phyloP scores from a whole-genome alignment of 768 basidiomycete species.

The Russula foetens region DNA sequence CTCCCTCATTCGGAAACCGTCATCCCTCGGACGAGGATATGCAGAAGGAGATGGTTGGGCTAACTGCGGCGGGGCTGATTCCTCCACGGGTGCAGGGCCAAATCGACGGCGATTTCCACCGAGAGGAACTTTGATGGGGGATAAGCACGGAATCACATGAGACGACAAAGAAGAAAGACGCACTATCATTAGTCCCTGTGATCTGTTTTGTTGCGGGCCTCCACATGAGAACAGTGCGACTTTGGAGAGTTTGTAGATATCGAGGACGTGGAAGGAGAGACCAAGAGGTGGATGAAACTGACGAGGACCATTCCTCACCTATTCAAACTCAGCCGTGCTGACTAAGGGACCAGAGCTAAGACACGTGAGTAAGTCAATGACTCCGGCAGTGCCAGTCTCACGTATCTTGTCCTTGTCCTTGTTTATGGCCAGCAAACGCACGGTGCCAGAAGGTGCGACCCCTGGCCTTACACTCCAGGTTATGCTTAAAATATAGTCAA shows the following conservation, averaged over 20 bases:
- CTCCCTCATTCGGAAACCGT: constrained; percentile 44
- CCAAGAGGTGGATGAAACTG: constrained; percentile 18
- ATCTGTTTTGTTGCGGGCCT: constrained; percentile 84
- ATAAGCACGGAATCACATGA: constrained; percentile 7
- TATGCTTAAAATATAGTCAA: not conserved
- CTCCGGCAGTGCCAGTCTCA: too few relatives aligned
- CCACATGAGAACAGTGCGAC: constrained; percentile 53
- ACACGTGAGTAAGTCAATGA: not conserved
- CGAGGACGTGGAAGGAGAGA: constrained; percentile 16
- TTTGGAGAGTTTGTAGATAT: constrained; percentile 3
- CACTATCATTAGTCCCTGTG: constrained; percentile 89
- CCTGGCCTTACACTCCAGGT: not conserved
- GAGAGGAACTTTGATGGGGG: constrained; percentile 50
- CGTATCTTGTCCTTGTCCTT: not conserved
- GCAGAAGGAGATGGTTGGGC: constrained; percentile 84
- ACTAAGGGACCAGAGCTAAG: not conserved
- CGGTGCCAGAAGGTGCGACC: constrained; percentile 24
- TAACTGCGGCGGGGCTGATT: constrained; percentile 72
- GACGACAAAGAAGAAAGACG: constrained; percentile 23
- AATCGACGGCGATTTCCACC: constrained; percentile 79
- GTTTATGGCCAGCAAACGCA: constrained; percentile 14
- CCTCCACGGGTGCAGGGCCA: constrained; percentile 80
- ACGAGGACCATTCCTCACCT: not conserved
- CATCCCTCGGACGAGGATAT: constrained; percentile 58
- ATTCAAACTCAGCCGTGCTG: constrained; percentile 19